A percentile compares a stretch with the other conserved stretches of the same genome.
Conservation (phyloP, 2,329 filamentous ascomycete genomes). For the Cadophora gregata region DNA sequence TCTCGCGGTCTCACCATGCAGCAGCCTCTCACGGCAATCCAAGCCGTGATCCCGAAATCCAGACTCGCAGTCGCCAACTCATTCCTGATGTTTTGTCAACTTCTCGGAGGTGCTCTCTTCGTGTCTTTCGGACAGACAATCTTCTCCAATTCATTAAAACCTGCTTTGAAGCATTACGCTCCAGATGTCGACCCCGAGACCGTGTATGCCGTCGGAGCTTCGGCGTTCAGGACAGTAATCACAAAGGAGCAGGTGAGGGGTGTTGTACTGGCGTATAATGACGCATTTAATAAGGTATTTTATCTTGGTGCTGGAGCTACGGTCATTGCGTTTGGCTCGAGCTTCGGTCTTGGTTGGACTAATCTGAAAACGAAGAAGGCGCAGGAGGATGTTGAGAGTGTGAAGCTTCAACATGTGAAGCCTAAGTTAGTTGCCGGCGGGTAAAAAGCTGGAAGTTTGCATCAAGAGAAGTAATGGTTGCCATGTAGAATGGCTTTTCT, state of each 20-base stretch:
- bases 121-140: constrained; percentile 43
- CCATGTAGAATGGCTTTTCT: not conserved
- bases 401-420: constrained; percentile 4
- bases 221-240: constrained; percentile 47
- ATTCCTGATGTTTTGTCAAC: constrained; percentile 46
- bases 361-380: constrained; percentile 26
- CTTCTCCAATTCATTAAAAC: constrained; percentile 38
- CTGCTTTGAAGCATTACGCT: constrained; percentile 44
- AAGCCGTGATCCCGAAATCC: constrained; percentile 40
- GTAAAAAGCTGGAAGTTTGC: not conserved
- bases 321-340: constrained; percentile 19
- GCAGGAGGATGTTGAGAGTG: constrained; percentile 7
- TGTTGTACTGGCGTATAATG: constrained; percentile 51
- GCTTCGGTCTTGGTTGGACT: constrained; percentile 31
- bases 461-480: not conserved
- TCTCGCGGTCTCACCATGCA: constrained; percentile 36
- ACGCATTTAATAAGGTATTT: constrained; percentile 37
- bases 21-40: constrained; percentile 44
- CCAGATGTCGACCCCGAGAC: constrained; percentile 43
- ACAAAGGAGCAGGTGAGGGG: constrained; percentile 42
- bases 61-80: constrained; percentile 45
- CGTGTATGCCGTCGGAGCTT: constrained; percentile 50
- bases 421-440: not conserved
- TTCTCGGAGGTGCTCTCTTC: constrained; percentile 43
- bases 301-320: constrained; percentile 28